Evolutionary conservation across 176 grass and related monocot genomes (phyloP), one percentile per base, ranked within the genome.

Genomic region (Aechmea fasciata): DNA sequence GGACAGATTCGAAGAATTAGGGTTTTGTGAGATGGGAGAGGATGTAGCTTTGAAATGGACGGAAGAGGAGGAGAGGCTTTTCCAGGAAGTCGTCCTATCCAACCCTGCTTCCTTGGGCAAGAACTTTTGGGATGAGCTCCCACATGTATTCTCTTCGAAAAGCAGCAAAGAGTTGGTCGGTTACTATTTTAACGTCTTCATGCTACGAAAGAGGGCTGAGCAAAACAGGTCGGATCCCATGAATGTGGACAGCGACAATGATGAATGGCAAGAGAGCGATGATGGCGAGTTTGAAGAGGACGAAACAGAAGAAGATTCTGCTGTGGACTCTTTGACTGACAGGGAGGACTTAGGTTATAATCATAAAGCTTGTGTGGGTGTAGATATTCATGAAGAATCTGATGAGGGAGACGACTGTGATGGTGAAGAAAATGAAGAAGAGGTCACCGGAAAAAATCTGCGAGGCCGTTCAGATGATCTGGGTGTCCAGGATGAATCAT

Each of bases 141-240:
- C 75, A 3, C 64, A 52, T 83, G 74, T 50, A 28, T 91, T 96
- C 19, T 83, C 88, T 53, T 64, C 68, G 72, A 87, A 85, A 80
- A 77, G 29, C 18, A 88, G 68, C 67, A 88, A 79, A 80, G 91
- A 96, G 66, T 70, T 91, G 47, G 78, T 96, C 54, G 86, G 88
- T 70, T 96, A 96, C 79, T 96, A 96, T 69, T 96, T 86, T 75
- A 91, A 96, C 17, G 83, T 91, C 15, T 96, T 96, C 67, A 96
- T 91, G 73, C 83, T 96, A 15, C 76, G 78, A 48, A 96, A 91
- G 66, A 84, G 91, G 67, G 88, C 85, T 15, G 71, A 52, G 25
- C 91, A 96, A 72, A 96, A 96, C 54, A 88, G 88, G 69, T 91
- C 64, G 24, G 88, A 88, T 18, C 55, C 71, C 13, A 48, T 87